A percentile compares a stretch with the other conserved stretches of the same genome.
phyloP scores from a whole-genome alignment of 164 flowering plant genomes.

The Nymphaea colorata region DNA sequence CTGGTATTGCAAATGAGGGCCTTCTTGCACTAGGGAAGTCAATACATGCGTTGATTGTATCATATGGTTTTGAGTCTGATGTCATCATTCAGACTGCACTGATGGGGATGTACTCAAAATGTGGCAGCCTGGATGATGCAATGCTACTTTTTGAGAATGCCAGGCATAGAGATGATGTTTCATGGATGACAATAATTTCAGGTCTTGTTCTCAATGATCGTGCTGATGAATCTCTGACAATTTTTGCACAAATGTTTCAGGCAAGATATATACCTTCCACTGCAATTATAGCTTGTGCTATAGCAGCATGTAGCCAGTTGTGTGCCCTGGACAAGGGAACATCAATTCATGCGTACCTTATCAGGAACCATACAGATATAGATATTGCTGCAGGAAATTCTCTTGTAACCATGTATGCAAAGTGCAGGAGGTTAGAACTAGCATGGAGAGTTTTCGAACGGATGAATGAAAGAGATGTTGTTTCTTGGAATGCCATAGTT shows the following conservation, averaged over 20 bases:
- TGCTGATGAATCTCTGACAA: conserved; percentile 35
- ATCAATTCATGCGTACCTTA: conserved; percentile 55
- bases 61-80: conserved; percentile 32
- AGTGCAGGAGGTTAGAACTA: conserved; percentile 40
- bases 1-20: conserved; percentile 24
- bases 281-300: conserved; percentile 50
- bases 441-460: conserved; percentile 41
- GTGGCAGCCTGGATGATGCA: conserved; percentile 26
- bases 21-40: conserved; percentile 30
- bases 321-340: conserved; percentile 33
- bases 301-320: conserved; percentile 71
- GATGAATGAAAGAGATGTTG: conserved; percentile 45
- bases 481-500: conserved; percentile 81
- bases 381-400: conserved; percentile 56
- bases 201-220: conserved; percentile 58
- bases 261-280: conserved; percentile 24
- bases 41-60: conserved; percentile 51
- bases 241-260: neutral
- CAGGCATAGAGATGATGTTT: conserved; percentile 39
- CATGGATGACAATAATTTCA: conserved; percentile 71
- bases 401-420: conserved; percentile 70
- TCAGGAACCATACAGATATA: conserved; percentile 31
- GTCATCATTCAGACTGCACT: conserved; percentile 40
- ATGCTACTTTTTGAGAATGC: conserved; percentile 29
- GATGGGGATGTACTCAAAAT: conserved; percentile 53